A percentile compares a stretch with the other conserved stretches of the same genome.
These are phyloP conservation scores for Onygenales sp. DNA, from an alignment of 2,329 filamentous ascomycete genomes.

Conservation along the genomic window DNA sequence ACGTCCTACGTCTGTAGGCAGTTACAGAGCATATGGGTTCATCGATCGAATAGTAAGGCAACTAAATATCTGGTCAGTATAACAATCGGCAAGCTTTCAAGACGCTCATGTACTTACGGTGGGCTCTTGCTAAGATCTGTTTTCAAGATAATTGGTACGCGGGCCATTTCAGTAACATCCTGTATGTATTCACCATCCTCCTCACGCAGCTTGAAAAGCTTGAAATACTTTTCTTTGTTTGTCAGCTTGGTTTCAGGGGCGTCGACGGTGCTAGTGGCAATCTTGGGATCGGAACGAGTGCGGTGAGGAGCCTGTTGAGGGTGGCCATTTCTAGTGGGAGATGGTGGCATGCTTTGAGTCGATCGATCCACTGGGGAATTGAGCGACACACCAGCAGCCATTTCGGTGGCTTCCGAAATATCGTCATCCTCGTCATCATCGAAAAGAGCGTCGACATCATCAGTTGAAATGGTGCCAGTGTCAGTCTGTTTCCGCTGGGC, in stretches of 20 bases:
- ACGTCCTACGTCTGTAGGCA: not conserved
- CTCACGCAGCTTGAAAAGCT: conserved; percentile 79
- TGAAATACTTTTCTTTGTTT: conserved; percentile 94
- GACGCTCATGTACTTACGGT: conserved; percentile 61
- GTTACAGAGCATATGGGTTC: conserved; percentile 41
- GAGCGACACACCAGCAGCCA: conserved; percentile 82
- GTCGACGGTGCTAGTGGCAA: conserved; percentile 57
- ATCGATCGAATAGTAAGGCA: conserved; percentile 43
- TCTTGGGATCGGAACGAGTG: conserved; percentile 88
- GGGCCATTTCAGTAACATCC: conserved; percentile 94
- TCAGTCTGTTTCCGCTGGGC: conserved; percentile 87
- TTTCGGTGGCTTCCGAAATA: conserved; percentile 78
- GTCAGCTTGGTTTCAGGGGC: conserved; percentile 69
- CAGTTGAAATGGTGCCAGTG: conserved; percentile 85
- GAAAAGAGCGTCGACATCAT: conserved; percentile 91
- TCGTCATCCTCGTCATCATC: conserved; percentile 73
- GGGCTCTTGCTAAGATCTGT: conserved; percentile 98
- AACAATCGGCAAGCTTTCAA: not conserved
- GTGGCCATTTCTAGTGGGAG: conserved; percentile 67
- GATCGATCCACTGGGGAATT: conserved; percentile 63
- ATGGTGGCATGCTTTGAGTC: conserved; percentile 90
- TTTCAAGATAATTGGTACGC: conserved; percentile 95
- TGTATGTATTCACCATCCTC: conserved; percentile 95
- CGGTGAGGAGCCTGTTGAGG: conserved; percentile 64
- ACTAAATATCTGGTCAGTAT: conserved; percentile 22